These are phyloP conservation scores for Solanum corneliomulleri DNA, from an alignment of 257 asterid species.

Conservation along the genomic window DNA sequence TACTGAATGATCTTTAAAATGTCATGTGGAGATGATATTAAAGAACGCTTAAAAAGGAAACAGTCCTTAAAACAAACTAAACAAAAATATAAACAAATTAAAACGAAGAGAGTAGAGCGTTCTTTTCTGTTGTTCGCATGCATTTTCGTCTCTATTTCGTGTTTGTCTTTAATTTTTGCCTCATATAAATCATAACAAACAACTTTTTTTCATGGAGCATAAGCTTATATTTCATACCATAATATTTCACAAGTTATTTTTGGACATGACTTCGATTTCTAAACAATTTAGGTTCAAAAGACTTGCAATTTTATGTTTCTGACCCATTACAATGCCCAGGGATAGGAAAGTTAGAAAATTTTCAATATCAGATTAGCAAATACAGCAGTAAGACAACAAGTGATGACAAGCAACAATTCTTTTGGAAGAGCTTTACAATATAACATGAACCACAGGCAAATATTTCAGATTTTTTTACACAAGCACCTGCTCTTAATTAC, in stretches of 20 bases:
- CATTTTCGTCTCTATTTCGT: background rate
- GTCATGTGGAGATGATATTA: fast-evolving
- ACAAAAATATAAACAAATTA: too few relatives aligned
- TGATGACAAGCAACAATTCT: background rate
- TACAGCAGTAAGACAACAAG: background rate
- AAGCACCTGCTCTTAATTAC: background rate
- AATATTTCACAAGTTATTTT: background rate
- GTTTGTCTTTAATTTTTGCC: background rate
- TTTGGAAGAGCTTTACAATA: background rate
- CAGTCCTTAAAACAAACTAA: too few relatives aligned
- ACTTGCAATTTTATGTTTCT: background rate
- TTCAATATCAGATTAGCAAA: background rate
- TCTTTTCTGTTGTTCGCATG: background rate
- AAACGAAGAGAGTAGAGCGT: background rate
- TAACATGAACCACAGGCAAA: background rate
- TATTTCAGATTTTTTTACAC: background rate
- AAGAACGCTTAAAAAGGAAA: background rate
- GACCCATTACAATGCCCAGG: background rate
- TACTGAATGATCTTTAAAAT: background rate
- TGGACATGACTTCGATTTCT: background rate
- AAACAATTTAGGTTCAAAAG: too few relatives aligned
- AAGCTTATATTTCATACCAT: background rate
- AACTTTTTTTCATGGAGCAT: background rate
- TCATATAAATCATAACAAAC: background rate
- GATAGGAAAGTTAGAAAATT: background rate